These are phyloP conservation scores for Xylaria digitata DNA, from an alignment of 2,329 filamentous ascomycete genomes.

Conservation along the genomic window DNA sequence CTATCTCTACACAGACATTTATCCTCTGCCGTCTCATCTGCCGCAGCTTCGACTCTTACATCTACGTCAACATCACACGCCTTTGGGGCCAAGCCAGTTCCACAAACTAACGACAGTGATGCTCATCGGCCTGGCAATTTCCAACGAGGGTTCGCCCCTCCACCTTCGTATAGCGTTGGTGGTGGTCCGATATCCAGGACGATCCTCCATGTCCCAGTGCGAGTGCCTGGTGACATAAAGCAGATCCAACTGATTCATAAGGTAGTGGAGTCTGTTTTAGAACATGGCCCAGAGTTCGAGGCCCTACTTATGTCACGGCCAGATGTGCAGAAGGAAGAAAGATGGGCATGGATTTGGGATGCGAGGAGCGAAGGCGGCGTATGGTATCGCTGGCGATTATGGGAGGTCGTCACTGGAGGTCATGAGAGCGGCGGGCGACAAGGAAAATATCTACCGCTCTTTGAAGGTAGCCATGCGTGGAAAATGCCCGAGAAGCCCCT, in stretches of 20 bases:
- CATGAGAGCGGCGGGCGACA: slow-evolving; percentile 56
- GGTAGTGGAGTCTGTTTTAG: slow-evolving; percentile 81
- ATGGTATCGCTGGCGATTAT: slow-evolving; percentile 93
- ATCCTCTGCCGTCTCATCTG: slow-evolving; percentile 75
- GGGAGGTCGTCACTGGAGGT: slow-evolving; percentile 82
- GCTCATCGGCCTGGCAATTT: slow-evolving; percentile 58
- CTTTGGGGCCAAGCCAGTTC: slow-evolving; percentile 79
- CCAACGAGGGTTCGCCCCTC: slow-evolving; percentile 78
- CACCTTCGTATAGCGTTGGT: slow-evolving; percentile 70
- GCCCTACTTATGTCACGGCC: slow-evolving; percentile 88
- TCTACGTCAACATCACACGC: slow-evolving; percentile 69
- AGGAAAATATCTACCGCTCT: slow-evolving; percentile 71
- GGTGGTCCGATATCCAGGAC: slow-evolving; percentile 57
- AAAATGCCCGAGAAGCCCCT: slow-evolving; percentile 76
- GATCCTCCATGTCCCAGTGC: slow-evolving; percentile 75
- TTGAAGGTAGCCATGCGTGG: slow-evolving; percentile 84
- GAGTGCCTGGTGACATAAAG: slow-evolving; percentile 79
- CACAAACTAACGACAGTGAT: slow-evolving; percentile 54
- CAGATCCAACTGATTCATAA: slow-evolving; percentile 88
- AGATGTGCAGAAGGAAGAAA: slow-evolving; percentile 85
- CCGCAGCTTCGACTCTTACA: slow-evolving; percentile 53
- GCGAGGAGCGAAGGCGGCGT: slow-evolving; percentile 80
- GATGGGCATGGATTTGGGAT: slow-evolving; percentile 96
- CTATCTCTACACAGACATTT: slow-evolving; percentile 84
- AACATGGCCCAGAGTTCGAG: slow-evolving; percentile 88